Conservation (phyloP, 139 green algal species). For the Coelastrella sp. region DNA sequence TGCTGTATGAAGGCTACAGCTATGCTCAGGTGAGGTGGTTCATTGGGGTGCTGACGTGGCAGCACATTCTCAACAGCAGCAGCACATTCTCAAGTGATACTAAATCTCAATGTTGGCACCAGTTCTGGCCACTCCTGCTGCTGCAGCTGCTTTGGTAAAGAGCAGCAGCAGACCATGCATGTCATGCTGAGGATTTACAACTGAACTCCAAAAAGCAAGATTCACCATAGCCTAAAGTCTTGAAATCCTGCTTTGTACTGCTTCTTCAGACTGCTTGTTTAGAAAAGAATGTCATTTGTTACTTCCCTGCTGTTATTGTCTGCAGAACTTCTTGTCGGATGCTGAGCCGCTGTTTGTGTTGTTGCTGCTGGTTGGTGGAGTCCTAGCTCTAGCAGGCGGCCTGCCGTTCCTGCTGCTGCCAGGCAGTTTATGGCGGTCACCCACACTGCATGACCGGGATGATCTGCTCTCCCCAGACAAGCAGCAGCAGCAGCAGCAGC, state of each 20-base stretch:
- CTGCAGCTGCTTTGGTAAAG: neutral
- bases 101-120: too few relatives aligned
- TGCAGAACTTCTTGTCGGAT: neutral
- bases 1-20: slow-evolving; percentile 33
- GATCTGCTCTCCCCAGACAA: neutral
- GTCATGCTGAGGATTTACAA: too few relatives aligned
- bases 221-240: too few relatives aligned
- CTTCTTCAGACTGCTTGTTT: too few relatives aligned
- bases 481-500: neutral
- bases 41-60: neutral
- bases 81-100: neutral
- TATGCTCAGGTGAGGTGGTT: slow-evolving; percentile 7
- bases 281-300: too few relatives aligned
- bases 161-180: too few relatives aligned
- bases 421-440: slow-evolving; percentile 23
- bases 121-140: neutral
- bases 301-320: neutral
- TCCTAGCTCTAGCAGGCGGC: slow-evolving; percentile 19
- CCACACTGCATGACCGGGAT: slow-evolving; percentile 1
- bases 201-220: too few relatives aligned
- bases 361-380: slow-evolving; percentile 6
- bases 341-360: slow-evolving; percentile 30
- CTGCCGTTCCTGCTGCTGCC: slow-evolving; percentile 43
- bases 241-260: too few relatives aligned
- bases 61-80: neutral